Conservation (phyloP, 208 protist species). For the Strigomonas culicis region DNA sequence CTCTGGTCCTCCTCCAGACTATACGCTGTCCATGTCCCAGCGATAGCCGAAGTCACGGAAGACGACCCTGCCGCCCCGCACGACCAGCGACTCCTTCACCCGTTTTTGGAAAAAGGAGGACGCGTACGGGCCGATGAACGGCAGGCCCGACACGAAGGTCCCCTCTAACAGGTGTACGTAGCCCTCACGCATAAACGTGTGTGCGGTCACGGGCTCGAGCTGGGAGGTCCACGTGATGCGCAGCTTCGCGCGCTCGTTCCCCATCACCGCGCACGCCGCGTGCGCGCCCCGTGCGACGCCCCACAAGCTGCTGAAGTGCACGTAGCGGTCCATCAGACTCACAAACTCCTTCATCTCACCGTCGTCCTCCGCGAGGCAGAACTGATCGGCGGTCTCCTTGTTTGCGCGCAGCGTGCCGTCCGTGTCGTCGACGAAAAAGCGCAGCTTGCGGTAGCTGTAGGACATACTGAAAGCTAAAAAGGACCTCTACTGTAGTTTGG, state of each 20-base stretch:
- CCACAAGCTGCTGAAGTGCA: conserved; percentile 78
- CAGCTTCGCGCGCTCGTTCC: conserved; percentile 46
- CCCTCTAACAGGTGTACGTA: conserved; percentile 62
- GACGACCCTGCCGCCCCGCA: conserved; percentile 58
- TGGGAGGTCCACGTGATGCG: conserved; percentile 61
- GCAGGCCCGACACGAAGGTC: conserved; percentile 26
- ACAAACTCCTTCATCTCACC: conserved; percentile 51
- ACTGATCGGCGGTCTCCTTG: conserved; percentile 37
- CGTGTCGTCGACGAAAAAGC: conserved; percentile 73
- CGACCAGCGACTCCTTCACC: conserved; percentile 68
- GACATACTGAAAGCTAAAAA: conserved; percentile 43
- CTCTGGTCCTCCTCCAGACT: neutral
- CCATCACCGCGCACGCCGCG: conserved; percentile 43
- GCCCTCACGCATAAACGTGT: conserved; percentile 67
- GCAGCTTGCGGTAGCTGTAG: conserved; percentile 71
- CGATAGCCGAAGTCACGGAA: conserved; percentile 73
- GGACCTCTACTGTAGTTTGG: neutral
- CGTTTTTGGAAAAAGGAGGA: conserved; percentile 55
- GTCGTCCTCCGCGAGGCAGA: conserved; percentile 77
- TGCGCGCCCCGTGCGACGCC: conserved; percentile 56
- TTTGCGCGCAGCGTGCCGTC: conserved; percentile 54
- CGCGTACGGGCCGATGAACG: conserved; percentile 48
- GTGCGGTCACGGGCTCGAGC: conserved; percentile 47
- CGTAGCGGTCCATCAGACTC: conserved; percentile 30
- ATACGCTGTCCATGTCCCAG: conserved; percentile 57